phyloP scores from a whole-genome alignment of 179 eudicot genomes.

The Actinidia chinensis region DNA sequence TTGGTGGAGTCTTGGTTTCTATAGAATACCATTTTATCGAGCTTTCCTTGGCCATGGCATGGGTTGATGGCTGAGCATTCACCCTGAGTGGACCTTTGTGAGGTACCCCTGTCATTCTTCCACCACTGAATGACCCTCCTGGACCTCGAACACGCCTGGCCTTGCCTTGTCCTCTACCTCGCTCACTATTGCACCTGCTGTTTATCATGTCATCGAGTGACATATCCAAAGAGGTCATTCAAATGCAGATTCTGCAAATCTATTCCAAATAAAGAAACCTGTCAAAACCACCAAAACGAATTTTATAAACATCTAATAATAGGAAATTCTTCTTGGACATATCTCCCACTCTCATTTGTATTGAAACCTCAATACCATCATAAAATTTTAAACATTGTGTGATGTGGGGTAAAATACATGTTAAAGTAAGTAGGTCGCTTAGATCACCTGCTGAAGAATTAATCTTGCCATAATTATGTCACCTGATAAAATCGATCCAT shows the following conservation, averaged over 20 bases:
- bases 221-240: conserved; percentile 53
- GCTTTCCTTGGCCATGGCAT: conserved; percentile 95
- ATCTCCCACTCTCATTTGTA: background rate
- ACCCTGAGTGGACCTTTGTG: conserved; percentile 66
- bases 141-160: conserved; percentile 57
- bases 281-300: conserved; percentile 12
- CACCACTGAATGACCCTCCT: conserved; percentile 55
- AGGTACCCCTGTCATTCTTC: conserved; percentile 59
- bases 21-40: conserved; percentile 54
- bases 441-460: too few species aligned
- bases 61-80: conserved; percentile 66
- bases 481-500: too few species aligned
- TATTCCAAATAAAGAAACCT: conserved; percentile 13
- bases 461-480: too few species aligned
- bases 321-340: background rate
- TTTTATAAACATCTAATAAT: background rate
- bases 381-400: too few species aligned
- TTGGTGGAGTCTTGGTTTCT: conserved; percentile 42
- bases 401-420: too few species aligned
- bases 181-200: conserved; percentile 39
- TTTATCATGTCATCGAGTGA: conserved; percentile 55
- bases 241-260: conserved; percentile 8
- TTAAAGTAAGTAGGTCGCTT: too few species aligned
- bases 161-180: conserved; percentile 63
- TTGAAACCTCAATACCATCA: too few species aligned